Percentiles rank a stretch among this genome's conserved stretches.
Evolutionary conservation across 2,329 filamentous ascomycete genomes (phyloP).

Genomic region (Verticillium albo-atrum): DNA sequence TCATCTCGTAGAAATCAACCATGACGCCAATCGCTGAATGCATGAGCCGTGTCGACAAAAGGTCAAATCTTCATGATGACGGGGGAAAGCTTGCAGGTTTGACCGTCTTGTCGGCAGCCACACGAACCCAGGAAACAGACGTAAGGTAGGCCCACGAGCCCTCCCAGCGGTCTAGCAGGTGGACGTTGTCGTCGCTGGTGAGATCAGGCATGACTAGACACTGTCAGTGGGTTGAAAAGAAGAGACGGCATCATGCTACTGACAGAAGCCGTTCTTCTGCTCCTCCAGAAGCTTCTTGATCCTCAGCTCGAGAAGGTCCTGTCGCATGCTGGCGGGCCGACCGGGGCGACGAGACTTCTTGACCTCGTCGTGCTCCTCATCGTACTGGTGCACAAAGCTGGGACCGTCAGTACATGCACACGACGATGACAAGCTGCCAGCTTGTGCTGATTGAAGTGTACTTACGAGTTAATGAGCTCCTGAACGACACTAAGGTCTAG

Average conservation of each 20-base stretch:
- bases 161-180: constrained; percentile 69
- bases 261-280: constrained; percentile 77
- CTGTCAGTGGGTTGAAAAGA: constrained; percentile 11
- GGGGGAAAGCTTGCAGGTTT: constrained; percentile 74
- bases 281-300: constrained; percentile 71
- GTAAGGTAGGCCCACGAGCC: constrained; percentile 79
- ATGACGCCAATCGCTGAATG: background rate
- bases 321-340: constrained; percentile 69
- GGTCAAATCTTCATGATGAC: constrained; percentile 4
- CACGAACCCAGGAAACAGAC: constrained; percentile 70
- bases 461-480: constrained; percentile 57
- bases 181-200: constrained; percentile 58
- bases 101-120: constrained; percentile 60
- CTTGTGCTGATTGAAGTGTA: background rate
- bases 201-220: constrained; percentile 68
- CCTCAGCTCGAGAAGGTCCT: constrained; percentile 71
- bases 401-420: constrained; percentile 17
- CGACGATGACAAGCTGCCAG: background rate
- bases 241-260: constrained; percentile 21
- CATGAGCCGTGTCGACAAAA: background rate
- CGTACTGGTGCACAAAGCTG: constrained; percentile 63
- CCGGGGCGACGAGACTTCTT: constrained; percentile 72
- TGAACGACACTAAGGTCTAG: constrained; percentile 55
- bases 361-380: constrained; percentile 63
- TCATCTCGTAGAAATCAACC: background rate